Conservation (phyloP, 1,139 yeast species). For the Pneumocystis murina region DNA sequence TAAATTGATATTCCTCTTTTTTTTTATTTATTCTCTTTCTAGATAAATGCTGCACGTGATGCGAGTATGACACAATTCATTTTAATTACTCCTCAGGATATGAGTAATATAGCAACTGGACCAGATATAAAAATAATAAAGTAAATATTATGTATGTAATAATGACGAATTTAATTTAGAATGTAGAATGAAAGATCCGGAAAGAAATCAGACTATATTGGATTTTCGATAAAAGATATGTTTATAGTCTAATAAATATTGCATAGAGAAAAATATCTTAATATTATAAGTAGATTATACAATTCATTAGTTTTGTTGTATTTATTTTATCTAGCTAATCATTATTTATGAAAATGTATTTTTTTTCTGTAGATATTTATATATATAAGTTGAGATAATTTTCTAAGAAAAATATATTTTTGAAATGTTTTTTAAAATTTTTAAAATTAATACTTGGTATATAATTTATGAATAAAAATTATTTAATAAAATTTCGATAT, state of each 20-base stretch:
- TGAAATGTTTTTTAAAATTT: too few relatives aligned
- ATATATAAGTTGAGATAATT: too few relatives aligned
- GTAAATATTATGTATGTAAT: not conserved
- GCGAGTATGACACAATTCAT: constrained; percentile 66
- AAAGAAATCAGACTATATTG: not conserved
- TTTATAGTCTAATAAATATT: not conserved
- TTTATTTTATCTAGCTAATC: not conserved
- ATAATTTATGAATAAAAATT: too few relatives aligned
- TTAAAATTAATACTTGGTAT: too few relatives aligned
- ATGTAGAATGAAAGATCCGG: constrained; percentile 1
- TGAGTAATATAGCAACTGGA: constrained; percentile 19
- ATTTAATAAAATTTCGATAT: too few relatives aligned
- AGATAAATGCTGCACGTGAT: constrained; percentile 44
- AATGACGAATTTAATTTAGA: not conserved
- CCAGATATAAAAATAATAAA: not conserved
- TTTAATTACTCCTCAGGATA: constrained; percentile 88
- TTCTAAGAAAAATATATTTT: too few relatives aligned
- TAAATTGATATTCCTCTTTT: not conserved
- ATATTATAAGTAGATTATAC: not conserved
- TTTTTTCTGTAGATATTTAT: too few relatives aligned
- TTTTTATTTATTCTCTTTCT: not conserved
- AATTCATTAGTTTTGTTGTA: not conserved
- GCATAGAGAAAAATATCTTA: not conserved
- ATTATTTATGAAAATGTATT: too few relatives aligned
- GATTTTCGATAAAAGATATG: not conserved